Base-by-base conservation (phyloP, 139 green algal species). In the Asterochloris erici region DNA sequence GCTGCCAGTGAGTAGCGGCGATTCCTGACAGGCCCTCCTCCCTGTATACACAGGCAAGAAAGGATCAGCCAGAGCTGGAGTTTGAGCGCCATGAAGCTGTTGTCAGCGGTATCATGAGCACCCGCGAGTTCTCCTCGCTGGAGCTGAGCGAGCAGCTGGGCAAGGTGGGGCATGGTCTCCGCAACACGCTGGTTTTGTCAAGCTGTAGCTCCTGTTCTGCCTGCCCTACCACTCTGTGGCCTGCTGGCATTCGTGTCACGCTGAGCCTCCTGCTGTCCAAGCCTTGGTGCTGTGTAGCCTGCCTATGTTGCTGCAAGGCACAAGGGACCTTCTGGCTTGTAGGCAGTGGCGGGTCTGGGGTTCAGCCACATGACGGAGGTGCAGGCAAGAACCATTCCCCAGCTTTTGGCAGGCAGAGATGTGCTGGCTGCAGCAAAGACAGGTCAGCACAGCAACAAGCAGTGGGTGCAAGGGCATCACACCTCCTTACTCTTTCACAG, bases 351-450 rank as follows among this genome's bases (percentile, higher is more conserved):
- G 1, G 93, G 94, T 14, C 95, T 99, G 90, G 90, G 88, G 13
- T 98, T 96, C 82, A 83, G 84, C 28, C 74, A 93, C 84, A 97
- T 99, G 94, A 99, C 94, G 24, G 91, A 98, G 90, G 94, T 99
- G 60, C 97, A 99, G 87, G 97, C 97, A 62, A 86, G 95, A 47
- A 97, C 93, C 63, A 97, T 99, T 21, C 97, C 97, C 0, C 93
- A 92, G 17, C 89, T 98, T 70, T 89, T 99, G 75, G 87, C 92
- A 14, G 97, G 97, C 2, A 84, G 92, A 23, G 97, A 99, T 83
- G 90, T 99, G 68, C 92, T 99, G 77, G 97, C 94, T 10, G 96
- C 96, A 10, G 97, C 97, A 14, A 91, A 96, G 26, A 99, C 97
- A 76, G 93, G 91, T 92, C 77, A 13, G 84, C 16, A 14, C 74